These are phyloP conservation scores for Triglochin maritima DNA, from an alignment of 106 monocot species.

Conservation along the genomic window DNA sequence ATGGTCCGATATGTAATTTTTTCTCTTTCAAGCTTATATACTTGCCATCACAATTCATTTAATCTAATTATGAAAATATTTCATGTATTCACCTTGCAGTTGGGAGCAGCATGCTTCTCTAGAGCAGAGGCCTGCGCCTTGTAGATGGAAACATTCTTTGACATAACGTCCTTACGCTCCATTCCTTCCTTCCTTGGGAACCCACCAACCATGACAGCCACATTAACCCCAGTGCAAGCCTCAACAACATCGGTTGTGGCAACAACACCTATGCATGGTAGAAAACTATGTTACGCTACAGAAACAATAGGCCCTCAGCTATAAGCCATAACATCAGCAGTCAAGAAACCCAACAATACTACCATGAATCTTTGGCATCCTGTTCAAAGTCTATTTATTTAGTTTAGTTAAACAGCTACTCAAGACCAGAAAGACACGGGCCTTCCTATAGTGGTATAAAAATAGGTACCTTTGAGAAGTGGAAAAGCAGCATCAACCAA, in stretches of 20 bases:
- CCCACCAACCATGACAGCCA: slow-evolving; percentile 92
- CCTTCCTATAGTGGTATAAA: not conserved
- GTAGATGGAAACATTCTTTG: slow-evolving; percentile 93
- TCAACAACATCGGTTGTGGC: slow-evolving; percentile 80
- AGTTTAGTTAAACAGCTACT: not conserved
- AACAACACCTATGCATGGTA: slow-evolving; percentile 44
- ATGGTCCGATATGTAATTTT: no score
- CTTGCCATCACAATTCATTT: not conserved
- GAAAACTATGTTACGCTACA: not conserved
- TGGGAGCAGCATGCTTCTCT: slow-evolving; percentile 69
- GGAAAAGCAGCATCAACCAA: slow-evolving; percentile 91
- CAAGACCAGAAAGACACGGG: not conserved
- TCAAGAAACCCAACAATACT: no score
- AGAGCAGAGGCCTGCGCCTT: slow-evolving; percentile 82
- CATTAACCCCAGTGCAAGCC: slow-evolving; percentile 67
- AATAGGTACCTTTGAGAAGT: slow-evolving; percentile 53
- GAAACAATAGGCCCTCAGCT: not conserved
- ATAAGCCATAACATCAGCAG: not conserved
- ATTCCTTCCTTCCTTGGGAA: slow-evolving; percentile 92
- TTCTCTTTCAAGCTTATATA: no score
- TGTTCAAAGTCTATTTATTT: no score
- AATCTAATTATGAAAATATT: not conserved
- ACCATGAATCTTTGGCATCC: no score
- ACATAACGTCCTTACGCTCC: slow-evolving; percentile 94
- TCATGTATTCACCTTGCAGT: slow-evolving; percentile 54